Base-by-base conservation (phyloP, 1,139 yeast genomes). In the Blastobotrys apis region DNA sequence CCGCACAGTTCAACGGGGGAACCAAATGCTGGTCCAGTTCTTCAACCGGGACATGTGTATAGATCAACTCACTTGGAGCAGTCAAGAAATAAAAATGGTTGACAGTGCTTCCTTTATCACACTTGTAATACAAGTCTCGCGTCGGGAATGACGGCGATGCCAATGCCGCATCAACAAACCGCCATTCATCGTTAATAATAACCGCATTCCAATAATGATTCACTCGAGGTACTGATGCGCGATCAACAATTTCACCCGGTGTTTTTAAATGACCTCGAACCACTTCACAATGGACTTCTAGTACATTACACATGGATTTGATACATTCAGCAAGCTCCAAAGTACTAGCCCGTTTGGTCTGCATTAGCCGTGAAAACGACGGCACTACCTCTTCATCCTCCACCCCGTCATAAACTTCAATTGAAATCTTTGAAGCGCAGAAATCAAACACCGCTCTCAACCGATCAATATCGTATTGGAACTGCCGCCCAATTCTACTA, bases 161-260 rank as follows among this genome's bases (percentile, higher is more conserved):
- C 31, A 80, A 55, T 5, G 79, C 68, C 5, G 77, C 78, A 56
- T 92, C 98, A 51, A 90, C 66, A 52, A 92, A 74, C 48, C 90
- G 71, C 77, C 92, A 88, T 56, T 82, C 86, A 17, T 80, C 81
- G 49, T 85, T 82, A 15, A 88, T 67, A 21, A 82, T 62, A 1
- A 88, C 80, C 1, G 95, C 79, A 45, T 88, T 73, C 98, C 98
- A 92, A 49, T 86, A 80, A 63, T 92, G 98, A 58, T 88, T 87
- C 30, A 78, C 77, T 44, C 80, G 77, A 5, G 45, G 40, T 65
- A 64, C 45, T 4, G 62, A 68, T 19, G 60, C 55, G 30, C 62
- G 62, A 38, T 64, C 64, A 19, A 73, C 71, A 49, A 72, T 66
- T 51, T 76, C 80, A 39, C 79, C 78, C 4, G 95, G 95, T 27